These are phyloP conservation scores for Amanita pallidorosea DNA, from an alignment of 768 basidiomycete genomes.

Conservation along the genomic window DNA sequence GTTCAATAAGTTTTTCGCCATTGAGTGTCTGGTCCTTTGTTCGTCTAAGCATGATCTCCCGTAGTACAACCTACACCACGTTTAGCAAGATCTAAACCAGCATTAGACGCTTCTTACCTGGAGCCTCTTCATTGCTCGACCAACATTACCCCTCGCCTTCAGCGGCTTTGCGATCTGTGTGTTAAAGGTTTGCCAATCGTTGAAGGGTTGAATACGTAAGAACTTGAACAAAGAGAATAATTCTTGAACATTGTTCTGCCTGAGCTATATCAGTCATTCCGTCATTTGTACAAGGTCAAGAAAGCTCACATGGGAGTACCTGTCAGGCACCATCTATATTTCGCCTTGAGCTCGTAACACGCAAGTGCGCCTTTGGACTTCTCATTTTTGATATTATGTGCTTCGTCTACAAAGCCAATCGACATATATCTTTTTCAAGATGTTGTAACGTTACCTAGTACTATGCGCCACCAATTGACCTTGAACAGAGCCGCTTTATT, in stretches of 20 bases:
- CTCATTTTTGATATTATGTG: constrained; percentile 88
- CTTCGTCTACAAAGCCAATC: constrained; percentile 54
- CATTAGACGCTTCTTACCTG: constrained; percentile 36
- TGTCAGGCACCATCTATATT: constrained; percentile 83
- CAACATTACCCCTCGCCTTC: constrained; percentile 48
- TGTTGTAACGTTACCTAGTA: constrained; percentile 49
- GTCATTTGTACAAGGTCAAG: constrained; percentile 6
- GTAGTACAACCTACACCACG: constrained; percentile 48
- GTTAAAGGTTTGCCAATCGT: constrained; percentile 74
- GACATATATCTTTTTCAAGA: background rate
- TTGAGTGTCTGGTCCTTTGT: constrained; percentile 64
- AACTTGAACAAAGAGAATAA: constrained; percentile 86
- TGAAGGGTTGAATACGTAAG: constrained; percentile 71
- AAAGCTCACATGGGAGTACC: constrained; percentile 62
- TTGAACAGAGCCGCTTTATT: constrained; percentile 53
- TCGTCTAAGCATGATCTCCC: constrained; percentile 83
- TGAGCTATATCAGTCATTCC: constrained; percentile 25
- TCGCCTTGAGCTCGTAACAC: constrained; percentile 65
- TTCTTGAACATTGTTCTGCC: constrained; percentile 88
- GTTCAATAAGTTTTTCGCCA: constrained; percentile 72
- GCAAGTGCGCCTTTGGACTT: constrained; percentile 70
- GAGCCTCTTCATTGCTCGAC: constrained; percentile 71
- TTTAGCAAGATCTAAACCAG: background rate
- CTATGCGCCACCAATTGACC: constrained; percentile 75
- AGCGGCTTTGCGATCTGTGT: constrained; percentile 70